phyloP scores from a whole-genome alignment of 306 rosid species.

The Malus sylvestris region DNA sequence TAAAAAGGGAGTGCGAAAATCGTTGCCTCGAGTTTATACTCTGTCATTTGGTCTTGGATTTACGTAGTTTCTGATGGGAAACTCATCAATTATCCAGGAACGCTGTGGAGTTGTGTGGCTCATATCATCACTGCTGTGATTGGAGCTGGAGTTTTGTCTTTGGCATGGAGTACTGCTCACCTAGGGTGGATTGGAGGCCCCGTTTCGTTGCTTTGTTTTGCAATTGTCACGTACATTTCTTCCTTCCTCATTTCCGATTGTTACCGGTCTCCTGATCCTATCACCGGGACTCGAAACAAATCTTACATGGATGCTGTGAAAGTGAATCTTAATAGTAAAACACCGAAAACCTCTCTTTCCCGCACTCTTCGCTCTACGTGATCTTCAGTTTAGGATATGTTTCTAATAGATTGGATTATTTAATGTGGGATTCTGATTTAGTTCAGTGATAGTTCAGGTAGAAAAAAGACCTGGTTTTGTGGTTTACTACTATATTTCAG shows the following conservation, averaged over 20 bases:
- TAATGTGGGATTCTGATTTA: conserved; percentile 5
- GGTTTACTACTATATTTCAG: conserved; percentile 47
- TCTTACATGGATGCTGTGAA: conserved; percentile 50
- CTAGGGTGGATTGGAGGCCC: conserved; percentile 74
- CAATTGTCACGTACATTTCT: conserved; percentile 50
- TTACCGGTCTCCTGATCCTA: conserved; percentile 49
- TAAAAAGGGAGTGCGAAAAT: background rate
- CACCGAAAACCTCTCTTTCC: background rate
- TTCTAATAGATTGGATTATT: conserved; percentile 7
- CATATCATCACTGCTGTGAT: conserved; percentile 75
- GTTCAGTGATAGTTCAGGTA: conserved; percentile 43
- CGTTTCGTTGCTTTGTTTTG: conserved; percentile 34
- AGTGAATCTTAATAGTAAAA: conserved; percentile 45
- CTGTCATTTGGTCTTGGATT: conserved; percentile 7
- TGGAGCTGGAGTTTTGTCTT: conserved; percentile 65
- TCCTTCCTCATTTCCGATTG: conserved; percentile 51
- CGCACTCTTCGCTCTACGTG: background rate
- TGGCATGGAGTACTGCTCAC: conserved; percentile 66
- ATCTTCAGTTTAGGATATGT: conserved; percentile 12
- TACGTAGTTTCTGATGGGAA: background rate
- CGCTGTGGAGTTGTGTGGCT: conserved; percentile 43
- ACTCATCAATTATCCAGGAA: conserved; percentile 29
- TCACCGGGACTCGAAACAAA: conserved; percentile 47
- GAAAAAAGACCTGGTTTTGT: conserved; percentile 40
- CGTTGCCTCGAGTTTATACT: background rate